These are phyloP conservation scores for Przewalskia tangutica DNA, from an alignment of 257 asterid genomes.

Conservation along the genomic window DNA sequence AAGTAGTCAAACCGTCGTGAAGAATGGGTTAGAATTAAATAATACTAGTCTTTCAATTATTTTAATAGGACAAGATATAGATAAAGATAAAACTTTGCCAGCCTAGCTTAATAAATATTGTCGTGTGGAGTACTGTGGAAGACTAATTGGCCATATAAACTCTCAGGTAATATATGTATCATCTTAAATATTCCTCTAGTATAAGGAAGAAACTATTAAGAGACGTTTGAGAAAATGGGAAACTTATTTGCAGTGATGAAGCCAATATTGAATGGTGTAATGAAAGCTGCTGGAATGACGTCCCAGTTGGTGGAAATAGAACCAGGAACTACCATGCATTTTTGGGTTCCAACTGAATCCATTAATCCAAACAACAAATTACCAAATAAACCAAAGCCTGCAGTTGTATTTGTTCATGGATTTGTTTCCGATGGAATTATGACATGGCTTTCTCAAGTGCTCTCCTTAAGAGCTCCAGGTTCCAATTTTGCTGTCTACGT, in stretches of 20 bases:
- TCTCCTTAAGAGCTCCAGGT: background rate
- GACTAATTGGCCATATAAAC: too few relatives aligned
- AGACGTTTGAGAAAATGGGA: background rate
- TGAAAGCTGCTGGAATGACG: slow-evolving; percentile 7
- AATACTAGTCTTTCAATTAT: too few relatives aligned
- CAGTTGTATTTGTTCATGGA: slow-evolving; percentile 8
- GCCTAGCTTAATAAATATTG: too few relatives aligned
- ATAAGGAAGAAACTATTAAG: too few relatives aligned
- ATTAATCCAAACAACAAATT: background rate
- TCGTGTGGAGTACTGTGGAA: too few relatives aligned
- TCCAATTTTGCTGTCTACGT: slow-evolving; percentile 9
- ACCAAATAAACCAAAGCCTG: background rate
- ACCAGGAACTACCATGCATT: slow-evolving; percentile 12
- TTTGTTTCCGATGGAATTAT: slow-evolving; percentile 1
- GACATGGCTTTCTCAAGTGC: slow-evolving; percentile 8
- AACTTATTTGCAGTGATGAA: background rate
- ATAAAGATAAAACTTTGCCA: too few relatives aligned
- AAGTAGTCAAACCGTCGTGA: too few relatives aligned
- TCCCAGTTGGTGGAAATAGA: slow-evolving; percentile 11
- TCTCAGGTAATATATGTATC: background rate
- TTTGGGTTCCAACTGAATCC: slow-evolving; percentile 11
- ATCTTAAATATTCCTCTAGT: background rate
- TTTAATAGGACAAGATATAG: too few relatives aligned
- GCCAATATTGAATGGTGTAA: background rate
- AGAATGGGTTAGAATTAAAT: too few relatives aligned